A percentile compares a stretch with the other conserved stretches of the same genome.
Evolutionary conservation across 2,329 filamentous ascomycete genomes (phyloP).

Genomic region (Fusarium torreyae): DNA sequence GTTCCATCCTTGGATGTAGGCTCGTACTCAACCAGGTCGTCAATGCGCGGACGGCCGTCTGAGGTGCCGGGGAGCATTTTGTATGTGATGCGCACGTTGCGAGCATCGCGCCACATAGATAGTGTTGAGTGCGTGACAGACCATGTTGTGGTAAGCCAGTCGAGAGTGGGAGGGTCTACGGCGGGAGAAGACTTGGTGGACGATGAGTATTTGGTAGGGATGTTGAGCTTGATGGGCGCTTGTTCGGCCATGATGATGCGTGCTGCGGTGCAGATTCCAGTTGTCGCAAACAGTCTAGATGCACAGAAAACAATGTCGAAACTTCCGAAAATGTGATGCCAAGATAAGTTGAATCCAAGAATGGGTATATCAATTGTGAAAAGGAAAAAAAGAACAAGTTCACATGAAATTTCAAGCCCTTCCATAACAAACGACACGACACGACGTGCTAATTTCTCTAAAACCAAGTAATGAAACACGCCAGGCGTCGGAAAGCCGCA

Average conservation of each 20-base stretch:
- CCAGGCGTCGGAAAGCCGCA: constrained; percentile 33
- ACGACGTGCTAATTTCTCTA: constrained; percentile 29
- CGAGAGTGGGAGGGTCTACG: constrained; percentile 63
- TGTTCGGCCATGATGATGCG: constrained; percentile 36
- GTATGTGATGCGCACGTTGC: constrained; percentile 87
- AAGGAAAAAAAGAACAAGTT: constrained; percentile 4
- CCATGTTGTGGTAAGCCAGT: constrained; percentile 78
- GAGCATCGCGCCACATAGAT: constrained; percentile 83
- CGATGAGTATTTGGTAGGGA: constrained; percentile 66
- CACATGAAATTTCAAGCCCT: constrained; percentile 7
- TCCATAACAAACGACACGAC: background rate
- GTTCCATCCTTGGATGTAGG: constrained; percentile 62
- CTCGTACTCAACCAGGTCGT: constrained; percentile 82
- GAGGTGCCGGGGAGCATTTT: constrained; percentile 62
- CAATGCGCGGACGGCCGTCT: constrained; percentile 66
- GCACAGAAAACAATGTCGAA: background rate
- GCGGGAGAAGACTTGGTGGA: constrained; percentile 46
- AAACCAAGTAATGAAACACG: constrained; percentile 34
- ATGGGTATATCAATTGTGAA: background rate
- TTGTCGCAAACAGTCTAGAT: background rate
- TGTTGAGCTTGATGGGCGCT: constrained; percentile 47
- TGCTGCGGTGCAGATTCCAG: constrained; percentile 10
- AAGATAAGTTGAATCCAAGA: constrained; percentile 6
- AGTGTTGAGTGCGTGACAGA: constrained; percentile 82
- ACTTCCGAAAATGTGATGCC: background rate